Conservation (phyloP, 768 basidiomycete species). For the Pisolithus marmoratus region DNA sequence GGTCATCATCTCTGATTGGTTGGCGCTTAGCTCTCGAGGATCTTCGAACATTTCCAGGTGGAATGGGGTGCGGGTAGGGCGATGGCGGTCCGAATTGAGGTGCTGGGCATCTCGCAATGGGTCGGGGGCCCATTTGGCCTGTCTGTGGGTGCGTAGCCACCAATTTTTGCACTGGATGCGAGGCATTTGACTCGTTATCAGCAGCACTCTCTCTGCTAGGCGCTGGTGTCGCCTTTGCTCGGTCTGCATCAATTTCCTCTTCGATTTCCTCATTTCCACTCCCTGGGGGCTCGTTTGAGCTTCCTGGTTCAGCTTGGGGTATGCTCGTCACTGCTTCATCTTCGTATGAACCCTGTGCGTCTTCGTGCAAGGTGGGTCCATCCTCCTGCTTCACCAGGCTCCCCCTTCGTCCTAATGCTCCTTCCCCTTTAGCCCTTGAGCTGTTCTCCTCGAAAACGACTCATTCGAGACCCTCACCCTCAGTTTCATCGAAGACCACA, state of each 20-base stretch:
- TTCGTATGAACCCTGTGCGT: not conserved
- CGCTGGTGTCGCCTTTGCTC: not conserved
- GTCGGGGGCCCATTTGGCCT: not conserved
- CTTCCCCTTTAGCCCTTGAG: too few species aligned
- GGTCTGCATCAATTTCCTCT: not conserved
- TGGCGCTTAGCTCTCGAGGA: not conserved
- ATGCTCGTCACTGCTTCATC: not conserved
- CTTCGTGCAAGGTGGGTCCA: not conserved
- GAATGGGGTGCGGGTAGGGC: not conserved
- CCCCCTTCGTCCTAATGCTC: too few species aligned
- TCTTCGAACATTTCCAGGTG: not conserved
- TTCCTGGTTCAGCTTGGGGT: not conserved
- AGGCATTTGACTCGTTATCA: not conserved
- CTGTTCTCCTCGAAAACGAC: not conserved
- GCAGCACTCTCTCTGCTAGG: not conserved
- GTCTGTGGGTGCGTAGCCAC: not conserved
- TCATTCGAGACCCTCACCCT: not conserved
- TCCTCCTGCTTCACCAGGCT: not conserved
- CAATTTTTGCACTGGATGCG: not conserved
- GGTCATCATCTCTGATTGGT: not conserved
- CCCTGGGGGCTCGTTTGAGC: not conserved
- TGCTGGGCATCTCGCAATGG: not conserved
- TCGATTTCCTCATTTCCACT: not conserved
- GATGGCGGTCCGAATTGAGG: not conserved
- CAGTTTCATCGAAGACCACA: too few species aligned